Conservation (phyloP, 495 filamentous ascomycete genomes). For the Neurospora intermedia region DNA sequence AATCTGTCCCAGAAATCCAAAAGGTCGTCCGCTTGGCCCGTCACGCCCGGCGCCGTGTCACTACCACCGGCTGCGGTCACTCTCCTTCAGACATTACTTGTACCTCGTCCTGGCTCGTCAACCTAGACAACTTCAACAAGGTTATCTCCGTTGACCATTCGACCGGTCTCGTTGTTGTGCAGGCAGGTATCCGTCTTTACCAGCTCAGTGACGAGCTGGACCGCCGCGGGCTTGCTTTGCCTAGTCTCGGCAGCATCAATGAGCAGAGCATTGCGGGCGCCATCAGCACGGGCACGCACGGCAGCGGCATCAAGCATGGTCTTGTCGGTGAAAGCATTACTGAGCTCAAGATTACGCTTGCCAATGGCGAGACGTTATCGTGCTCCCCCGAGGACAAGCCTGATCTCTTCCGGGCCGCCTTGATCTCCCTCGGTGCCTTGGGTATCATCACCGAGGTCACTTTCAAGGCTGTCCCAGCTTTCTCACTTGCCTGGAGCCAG, state of each 20-base stretch:
- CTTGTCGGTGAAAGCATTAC: slow-evolving; percentile 66
- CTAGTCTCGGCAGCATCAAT: slow-evolving; percentile 88
- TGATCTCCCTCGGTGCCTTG: slow-evolving; percentile 79
- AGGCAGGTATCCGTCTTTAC: slow-evolving; percentile 75
- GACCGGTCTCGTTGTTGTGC: slow-evolving; percentile 56
- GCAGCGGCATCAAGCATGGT: slow-evolving; percentile 74
- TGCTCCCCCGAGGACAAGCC: slow-evolving; percentile 63
- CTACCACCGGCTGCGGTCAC: slow-evolving; percentile 75
- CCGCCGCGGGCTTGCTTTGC: slow-evolving; percentile 64
- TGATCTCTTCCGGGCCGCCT: slow-evolving; percentile 77
- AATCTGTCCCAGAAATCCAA: slow-evolving; percentile 67
- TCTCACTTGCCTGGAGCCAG: slow-evolving; percentile 79
- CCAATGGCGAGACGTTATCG: slow-evolving; percentile 63
- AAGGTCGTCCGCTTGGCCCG: slow-evolving; percentile 75
- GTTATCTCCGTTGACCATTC: slow-evolving; percentile 57
- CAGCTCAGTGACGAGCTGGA: slow-evolving; percentile 59
- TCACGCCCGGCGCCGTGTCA: slow-evolving; percentile 65
- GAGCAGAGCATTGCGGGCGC: slow-evolving; percentile 89
- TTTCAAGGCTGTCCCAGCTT: slow-evolving; percentile 63
- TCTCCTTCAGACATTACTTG: slow-evolving; percentile 89
- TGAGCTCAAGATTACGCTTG: slow-evolving; percentile 66
- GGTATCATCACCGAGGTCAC: slow-evolving; percentile 86
- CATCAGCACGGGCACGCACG: slow-evolving; percentile 87
- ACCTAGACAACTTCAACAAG: slow-evolving; percentile 71
- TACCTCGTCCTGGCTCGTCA: slow-evolving; percentile 89